Evolutionary conservation across 2,329 filamentous ascomycete species (phyloP), one percentile per base, ranked within the genome.

Genomic region (Alternaria brassicicola): DNA sequence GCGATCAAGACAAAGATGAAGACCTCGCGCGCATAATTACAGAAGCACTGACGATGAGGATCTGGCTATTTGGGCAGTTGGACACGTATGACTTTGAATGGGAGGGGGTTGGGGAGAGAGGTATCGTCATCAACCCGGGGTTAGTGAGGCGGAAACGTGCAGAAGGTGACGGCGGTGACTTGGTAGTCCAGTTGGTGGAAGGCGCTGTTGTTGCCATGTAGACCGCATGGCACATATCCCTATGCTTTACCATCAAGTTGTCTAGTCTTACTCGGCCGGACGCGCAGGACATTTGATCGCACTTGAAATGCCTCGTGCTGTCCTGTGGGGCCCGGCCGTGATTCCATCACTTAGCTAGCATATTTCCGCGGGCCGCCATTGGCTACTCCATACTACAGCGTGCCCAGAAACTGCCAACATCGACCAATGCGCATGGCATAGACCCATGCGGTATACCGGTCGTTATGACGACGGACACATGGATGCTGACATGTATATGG

Each of bases 61-160:
- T 76, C 5, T 76, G 74, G 74, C 23, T 76, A 15, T 68, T 59
- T 19, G 73, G 73, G 2, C 68, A 74, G 52, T 59, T 63, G 6
- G 66, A 51, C 6, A 43, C 62, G 21, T 74, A 70, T 53, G 63
- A 66, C 19, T 74, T 70, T 38, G 51, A 68, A 28, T 74, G 70
- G 73, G 71, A 71, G 21, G 63, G 57, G 0, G 60, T 61, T 0
- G 69, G 71, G 0, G 57, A 63, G 36, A 63, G 72, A 23, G 67
- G 67, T 0, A 66, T 70, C 3, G 58, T 69, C 1, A 54, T 76
- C 17, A 62, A 57, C 17, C 74, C 73, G 0, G 64, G 63, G 21
- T 33, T 75, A 35, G 54, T 64, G 17, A 63, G 57, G 38, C 43
- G 52, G 25, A 61, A 55, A 4, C 56, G 65, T 33, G 54, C 41